phyloP scores from a whole-genome alignment of 495 filamentous ascomycete genomes.

The Neurospora sp. region DNA sequence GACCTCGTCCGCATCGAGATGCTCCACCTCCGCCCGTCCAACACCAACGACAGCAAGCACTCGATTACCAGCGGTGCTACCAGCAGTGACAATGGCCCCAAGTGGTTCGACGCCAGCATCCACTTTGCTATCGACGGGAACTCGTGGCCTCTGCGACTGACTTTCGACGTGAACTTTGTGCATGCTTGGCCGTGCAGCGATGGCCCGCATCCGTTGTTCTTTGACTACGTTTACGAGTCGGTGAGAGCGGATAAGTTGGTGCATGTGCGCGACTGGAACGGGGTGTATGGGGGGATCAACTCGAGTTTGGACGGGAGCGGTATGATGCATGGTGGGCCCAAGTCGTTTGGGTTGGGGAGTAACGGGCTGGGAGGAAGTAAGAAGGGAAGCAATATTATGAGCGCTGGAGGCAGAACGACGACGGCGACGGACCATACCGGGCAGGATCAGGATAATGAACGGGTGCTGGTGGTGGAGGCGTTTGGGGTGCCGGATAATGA shows the following conservation, averaged over 20 bases:
- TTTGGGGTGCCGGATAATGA: slow-evolving; percentile 62
- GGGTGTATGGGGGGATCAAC: slow-evolving; percentile 9
- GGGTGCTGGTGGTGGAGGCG: slow-evolving; percentile 58
- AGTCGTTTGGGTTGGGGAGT: not conserved
- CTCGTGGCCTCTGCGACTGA: slow-evolving; percentile 51
- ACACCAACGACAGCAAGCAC: slow-evolving; percentile 7
- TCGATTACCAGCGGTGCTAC: not conserved
- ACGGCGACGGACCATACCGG: not conserved
- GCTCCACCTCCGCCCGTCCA: slow-evolving; percentile 37
- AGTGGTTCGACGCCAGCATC: slow-evolving; percentile 51
- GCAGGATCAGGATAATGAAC: slow-evolving; percentile 35
- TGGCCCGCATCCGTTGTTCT: slow-evolving; percentile 60
- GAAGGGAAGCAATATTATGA: not conserved
- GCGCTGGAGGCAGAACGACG: not conserved
- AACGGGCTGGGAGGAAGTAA: not conserved
- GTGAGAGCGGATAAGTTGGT: slow-evolving; percentile 50
- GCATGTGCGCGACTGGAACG: slow-evolving; percentile 50
- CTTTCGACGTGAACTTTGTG: slow-evolving; percentile 57
- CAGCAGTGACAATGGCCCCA: slow-evolving; percentile 17
- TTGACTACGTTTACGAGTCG: slow-evolving; percentile 48
- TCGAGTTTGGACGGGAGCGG: not conserved
- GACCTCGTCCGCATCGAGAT: slow-evolving; percentile 57
- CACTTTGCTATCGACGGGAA: slow-evolving; percentile 56
- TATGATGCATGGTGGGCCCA: not conserved
- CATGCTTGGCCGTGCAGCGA: slow-evolving; percentile 54